A percentile compares a stretch with the other conserved stretches of the same genome.
phyloP scores from a whole-genome alignment of 495 filamentous ascomycete genomes.

The Penicillium tannophilum region DNA sequence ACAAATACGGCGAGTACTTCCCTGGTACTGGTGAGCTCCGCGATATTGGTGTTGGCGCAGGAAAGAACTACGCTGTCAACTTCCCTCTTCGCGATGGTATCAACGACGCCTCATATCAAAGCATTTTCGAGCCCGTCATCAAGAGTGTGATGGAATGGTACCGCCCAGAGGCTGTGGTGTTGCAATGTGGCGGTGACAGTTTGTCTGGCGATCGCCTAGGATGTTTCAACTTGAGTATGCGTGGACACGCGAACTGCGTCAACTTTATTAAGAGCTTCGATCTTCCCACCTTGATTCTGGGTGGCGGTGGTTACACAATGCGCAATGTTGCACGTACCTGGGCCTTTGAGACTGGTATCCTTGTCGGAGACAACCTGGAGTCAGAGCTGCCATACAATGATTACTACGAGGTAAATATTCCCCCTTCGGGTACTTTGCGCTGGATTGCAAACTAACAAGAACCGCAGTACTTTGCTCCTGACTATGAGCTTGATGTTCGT shows the following conservation, averaged over 20 bases:
- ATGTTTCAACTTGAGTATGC: constrained; percentile 98
- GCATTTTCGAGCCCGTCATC: constrained; percentile 94
- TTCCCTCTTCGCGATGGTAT: constrained; percentile 97
- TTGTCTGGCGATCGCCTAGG: constrained; percentile 92
- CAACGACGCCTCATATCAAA: constrained; percentile 88
- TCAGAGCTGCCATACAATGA: constrained; percentile 93
- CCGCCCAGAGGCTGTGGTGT: constrained; percentile 88
- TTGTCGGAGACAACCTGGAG: constrained; percentile 79
- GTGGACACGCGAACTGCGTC: constrained; percentile 96
- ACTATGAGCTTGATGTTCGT: constrained; percentile 93
- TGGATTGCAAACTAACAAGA: constrained; percentile 15
- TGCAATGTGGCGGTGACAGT: constrained; percentile 96
- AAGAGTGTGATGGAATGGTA: constrained; percentile 95
- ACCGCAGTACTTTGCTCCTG: constrained; percentile 89
- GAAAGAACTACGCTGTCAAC: constrained; percentile 95
- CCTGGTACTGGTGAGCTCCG: constrained; percentile 95
- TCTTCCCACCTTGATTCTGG: constrained; percentile 86
- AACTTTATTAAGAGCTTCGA: constrained; percentile 92
- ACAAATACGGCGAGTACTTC: constrained; percentile 99
- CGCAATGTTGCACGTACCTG: constrained; percentile 96
- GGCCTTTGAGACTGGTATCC: constrained; percentile 92
- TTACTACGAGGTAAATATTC: constrained; percentile 83
- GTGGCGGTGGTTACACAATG: constrained; percentile 98
- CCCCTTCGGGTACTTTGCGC: neutral
- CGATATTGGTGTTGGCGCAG: constrained; percentile 89